Percentiles rank a stretch among this genome's conserved stretches.
Evolutionary conservation across 2,329 filamentous ascomycete species (phyloP).

Genomic region (Colletotrichum eremochloae): DNA sequence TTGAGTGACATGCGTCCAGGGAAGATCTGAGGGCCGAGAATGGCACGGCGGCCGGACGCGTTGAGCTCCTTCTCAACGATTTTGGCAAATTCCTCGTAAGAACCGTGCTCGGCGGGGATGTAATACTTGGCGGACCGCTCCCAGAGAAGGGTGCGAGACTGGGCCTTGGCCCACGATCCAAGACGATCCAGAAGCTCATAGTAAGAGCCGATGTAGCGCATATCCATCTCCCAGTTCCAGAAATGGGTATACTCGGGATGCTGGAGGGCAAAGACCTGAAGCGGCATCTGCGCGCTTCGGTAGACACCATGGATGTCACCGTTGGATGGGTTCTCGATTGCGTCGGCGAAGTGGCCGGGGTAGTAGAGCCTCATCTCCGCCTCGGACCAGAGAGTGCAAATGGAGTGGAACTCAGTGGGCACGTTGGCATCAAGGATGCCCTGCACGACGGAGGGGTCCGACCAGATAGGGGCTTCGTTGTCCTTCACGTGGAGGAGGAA

Average conservation of each 20-base stretch:
- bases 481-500: constrained; percentile 90
- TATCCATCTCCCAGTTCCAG: constrained; percentile 81
- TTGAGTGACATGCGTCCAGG: constrained; percentile 61
- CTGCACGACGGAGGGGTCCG: constrained; percentile 80
- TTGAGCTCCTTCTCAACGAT: constrained; percentile 74
- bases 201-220: constrained; percentile 74
- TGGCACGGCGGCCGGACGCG: constrained; percentile 62
- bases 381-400: constrained; percentile 89
- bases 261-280: constrained; percentile 73
- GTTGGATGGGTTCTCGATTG: constrained; percentile 70
- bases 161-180: constrained; percentile 74
- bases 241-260: constrained; percentile 76
- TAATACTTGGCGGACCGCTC: constrained; percentile 84
- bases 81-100: constrained; percentile 78
- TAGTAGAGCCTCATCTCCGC: constrained; percentile 87
- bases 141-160: constrained; percentile 81
- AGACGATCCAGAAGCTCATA: constrained; percentile 81
- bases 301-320: constrained; percentile 77
- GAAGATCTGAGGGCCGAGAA: constrained; percentile 77
- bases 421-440: constrained; percentile 76
- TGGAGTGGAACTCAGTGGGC: constrained; percentile 81
- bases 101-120: constrained; percentile 76
- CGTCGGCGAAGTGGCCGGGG: constrained; percentile 76
- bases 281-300: constrained; percentile 72
- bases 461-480: constrained; percentile 83